Evolutionary conservation across 2,329 filamentous ascomycete species (phyloP).

Genomic region (Sphaerostilbella broomeana): DNA sequence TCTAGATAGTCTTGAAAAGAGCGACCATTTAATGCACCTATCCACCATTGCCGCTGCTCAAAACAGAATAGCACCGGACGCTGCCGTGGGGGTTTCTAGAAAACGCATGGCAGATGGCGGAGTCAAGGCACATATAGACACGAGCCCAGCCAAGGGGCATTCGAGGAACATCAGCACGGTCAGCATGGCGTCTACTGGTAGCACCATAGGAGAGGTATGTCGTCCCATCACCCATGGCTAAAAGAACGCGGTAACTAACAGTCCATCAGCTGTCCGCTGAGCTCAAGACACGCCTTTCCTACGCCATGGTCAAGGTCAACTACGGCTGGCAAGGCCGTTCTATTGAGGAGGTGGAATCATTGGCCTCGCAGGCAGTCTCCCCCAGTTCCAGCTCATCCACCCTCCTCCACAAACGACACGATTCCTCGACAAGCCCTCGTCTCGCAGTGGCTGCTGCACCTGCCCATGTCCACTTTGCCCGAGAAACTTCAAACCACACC

Average conservation of each 20-base stretch:
- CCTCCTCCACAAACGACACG: conserved; percentile 44
- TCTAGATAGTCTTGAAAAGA: conserved; percentile 39
- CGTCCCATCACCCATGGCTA: not conserved
- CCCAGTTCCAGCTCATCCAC: conserved; percentile 54
- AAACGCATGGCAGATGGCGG: conserved; percentile 75
- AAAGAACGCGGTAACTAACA: conserved; percentile 15
- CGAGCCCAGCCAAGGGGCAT: conserved; percentile 50
- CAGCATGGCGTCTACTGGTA: conserved; percentile 53
- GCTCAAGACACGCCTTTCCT: conserved; percentile 76
- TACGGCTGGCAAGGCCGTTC: conserved; percentile 79
- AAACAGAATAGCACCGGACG: conserved; percentile 38
- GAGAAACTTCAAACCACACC: conserved; percentile 14
- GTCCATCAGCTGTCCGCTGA: conserved; percentile 61
- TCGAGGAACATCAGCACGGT: conserved; percentile 67
- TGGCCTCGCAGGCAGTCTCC: conserved; percentile 63
- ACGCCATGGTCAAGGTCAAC: conserved; percentile 90
- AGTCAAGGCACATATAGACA: conserved; percentile 50
- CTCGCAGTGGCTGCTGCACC: conserved; percentile 30
- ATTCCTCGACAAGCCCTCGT: conserved; percentile 49
- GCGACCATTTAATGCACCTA: conserved; percentile 51
- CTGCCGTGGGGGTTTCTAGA: conserved; percentile 38
- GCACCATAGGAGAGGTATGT: conserved; percentile 72
- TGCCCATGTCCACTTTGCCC: conserved; percentile 24
- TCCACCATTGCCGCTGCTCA: conserved; percentile 51
- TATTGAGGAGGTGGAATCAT: conserved; percentile 69